Evolutionary conservation across 2,329 filamentous ascomycete genomes (phyloP).

Genomic region (Sclerotiophoma versabilis): DNA sequence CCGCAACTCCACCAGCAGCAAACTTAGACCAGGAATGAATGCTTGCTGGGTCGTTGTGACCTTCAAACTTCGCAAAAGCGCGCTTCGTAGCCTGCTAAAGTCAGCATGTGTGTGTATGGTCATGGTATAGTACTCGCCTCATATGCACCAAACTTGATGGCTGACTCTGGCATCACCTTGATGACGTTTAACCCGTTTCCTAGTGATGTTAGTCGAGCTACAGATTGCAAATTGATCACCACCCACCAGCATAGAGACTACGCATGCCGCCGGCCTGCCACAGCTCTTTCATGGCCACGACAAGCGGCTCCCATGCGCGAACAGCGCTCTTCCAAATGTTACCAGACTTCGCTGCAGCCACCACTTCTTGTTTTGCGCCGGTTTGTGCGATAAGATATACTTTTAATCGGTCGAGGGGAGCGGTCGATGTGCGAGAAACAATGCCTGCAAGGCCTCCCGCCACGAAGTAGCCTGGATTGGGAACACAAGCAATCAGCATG

Average conservation of each 20-base stretch:
- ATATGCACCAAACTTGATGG: constrained; percentile 97
- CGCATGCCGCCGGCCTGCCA: constrained; percentile 86
- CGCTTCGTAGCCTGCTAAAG: constrained; percentile 76
- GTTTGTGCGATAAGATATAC: constrained; percentile 97
- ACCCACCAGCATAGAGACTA: constrained; percentile 89
- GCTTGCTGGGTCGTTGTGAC: constrained; percentile 78
- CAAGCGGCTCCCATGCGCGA: constrained; percentile 72
- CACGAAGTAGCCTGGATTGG: constrained; percentile 95
- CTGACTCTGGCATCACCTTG: constrained; percentile 98
- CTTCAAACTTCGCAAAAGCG: constrained; percentile 83
- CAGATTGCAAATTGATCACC: constrained; percentile 30
- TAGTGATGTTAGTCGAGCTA: constrained; percentile 48
- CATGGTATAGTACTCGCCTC: constrained; percentile 62
- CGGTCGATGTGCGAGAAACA: constrained; percentile 92
- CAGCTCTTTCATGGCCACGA: constrained; percentile 76
- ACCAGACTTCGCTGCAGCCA: constrained; percentile 74
- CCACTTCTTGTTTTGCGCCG: constrained; percentile 64
- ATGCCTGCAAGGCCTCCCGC: constrained; percentile 94
- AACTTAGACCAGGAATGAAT: constrained; percentile 90
- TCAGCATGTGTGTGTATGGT: constrained; percentile 14
- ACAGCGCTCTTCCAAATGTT: constrained; percentile 69
- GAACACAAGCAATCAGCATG: constrained; percentile 67
- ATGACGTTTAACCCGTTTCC: constrained; percentile 95
- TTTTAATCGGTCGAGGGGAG: constrained; percentile 94
- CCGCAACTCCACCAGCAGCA: constrained; percentile 82